Conservation (phyloP, 768 basidiomycete species). For the Agrocybe praecox region DNA sequence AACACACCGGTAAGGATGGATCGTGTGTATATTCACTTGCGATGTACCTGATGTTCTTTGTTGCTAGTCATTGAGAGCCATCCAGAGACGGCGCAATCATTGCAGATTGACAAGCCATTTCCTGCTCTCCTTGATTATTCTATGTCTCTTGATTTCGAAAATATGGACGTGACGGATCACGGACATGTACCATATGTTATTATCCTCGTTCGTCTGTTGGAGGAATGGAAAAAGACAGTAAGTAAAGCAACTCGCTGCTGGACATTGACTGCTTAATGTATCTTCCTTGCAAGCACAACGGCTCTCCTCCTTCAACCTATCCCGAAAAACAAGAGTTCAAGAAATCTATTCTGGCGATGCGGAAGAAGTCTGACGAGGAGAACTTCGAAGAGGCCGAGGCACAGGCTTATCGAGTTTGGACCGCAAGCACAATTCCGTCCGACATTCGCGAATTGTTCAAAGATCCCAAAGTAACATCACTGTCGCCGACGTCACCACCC, state of each 20-base stretch:
- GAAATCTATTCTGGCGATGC: conserved; percentile 57
- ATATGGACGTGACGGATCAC: conserved; percentile 88
- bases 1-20: conserved; percentile 73
- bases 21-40: neutral
- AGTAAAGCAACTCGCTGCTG: conserved; percentile 20
- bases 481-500: conserved; percentile 51
- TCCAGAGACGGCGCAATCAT: conserved; percentile 69
- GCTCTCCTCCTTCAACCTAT: conserved; percentile 54
- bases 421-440: conserved; percentile 58
- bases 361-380: conserved; percentile 85
- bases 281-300: conserved; percentile 61
- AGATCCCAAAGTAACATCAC: conserved; percentile 50
- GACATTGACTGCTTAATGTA: neutral
- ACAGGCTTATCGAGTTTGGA: conserved; percentile 85
- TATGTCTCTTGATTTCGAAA: conserved; percentile 65
- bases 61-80: conserved; percentile 84
- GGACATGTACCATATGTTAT: conserved; percentile 89
- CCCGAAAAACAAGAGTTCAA: conserved; percentile 84
- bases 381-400: conserved; percentile 95
- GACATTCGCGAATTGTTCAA: conserved; percentile 68
- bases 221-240: conserved; percentile 82
- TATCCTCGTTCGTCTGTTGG: conserved; percentile 81
- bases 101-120: conserved; percentile 91
- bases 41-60: neutral
- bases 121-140: conserved; percentile 78